phyloP scores from a whole-genome alignment of 257 asterid genomes.

The Fraxinus quadrangulata region DNA sequence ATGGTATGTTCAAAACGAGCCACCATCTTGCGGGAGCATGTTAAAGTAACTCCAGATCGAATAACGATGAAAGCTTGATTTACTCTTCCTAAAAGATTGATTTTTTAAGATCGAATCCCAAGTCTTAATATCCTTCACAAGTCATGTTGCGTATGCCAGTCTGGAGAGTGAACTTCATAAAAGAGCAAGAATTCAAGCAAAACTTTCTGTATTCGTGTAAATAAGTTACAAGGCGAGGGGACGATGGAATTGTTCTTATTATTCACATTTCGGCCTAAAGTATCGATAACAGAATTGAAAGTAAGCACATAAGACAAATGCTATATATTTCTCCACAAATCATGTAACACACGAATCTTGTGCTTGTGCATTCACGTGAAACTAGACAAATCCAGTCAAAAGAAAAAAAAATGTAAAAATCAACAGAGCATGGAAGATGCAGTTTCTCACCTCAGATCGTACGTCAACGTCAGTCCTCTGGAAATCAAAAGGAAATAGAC shows the following conservation, averaged over 20 bases:
- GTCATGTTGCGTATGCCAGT: neutral
- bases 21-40: too few relatives aligned
- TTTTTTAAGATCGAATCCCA: too few relatives aligned
- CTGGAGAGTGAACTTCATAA: too few relatives aligned
- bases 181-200: too few relatives aligned
- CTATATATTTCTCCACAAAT: neutral
- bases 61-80: too few relatives aligned
- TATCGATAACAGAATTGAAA: neutral
- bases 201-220: too few relatives aligned
- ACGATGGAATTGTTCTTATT: neutral
- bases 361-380: neutral
- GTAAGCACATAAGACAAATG: neutral
- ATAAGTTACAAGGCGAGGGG: neutral
- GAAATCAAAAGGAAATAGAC: slow-evolving; percentile 11
- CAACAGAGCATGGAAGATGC: neutral
- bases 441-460: slow-evolving; percentile 72
- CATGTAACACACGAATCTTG: neutral
- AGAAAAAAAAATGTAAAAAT: neutral
- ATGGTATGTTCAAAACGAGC: too few relatives aligned
- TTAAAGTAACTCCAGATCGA: too few relatives aligned
- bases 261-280: neutral
- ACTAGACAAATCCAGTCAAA: neutral
- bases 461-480: slow-evolving; percentile 65
- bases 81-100: too few relatives aligned
- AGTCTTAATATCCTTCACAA: slow-evolving; percentile 1